These are phyloP conservation scores for Aurinia saxatilis DNA, from an alignment of 345 rosid genomes.

Conservation along the genomic window DNA sequence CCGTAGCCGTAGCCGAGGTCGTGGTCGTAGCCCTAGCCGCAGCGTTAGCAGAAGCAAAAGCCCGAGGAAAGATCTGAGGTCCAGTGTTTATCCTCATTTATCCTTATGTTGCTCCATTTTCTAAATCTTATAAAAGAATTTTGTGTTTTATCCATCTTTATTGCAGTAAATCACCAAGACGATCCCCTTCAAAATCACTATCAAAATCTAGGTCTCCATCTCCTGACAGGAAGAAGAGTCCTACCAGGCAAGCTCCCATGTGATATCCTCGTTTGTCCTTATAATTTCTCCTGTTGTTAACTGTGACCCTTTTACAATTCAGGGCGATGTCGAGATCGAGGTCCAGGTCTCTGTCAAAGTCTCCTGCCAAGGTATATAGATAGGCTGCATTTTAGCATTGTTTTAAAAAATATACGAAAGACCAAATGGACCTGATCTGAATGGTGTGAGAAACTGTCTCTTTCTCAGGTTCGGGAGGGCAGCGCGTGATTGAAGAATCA, in stretches of 20 bases:
- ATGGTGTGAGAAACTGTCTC: not conserved
- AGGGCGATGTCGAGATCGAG: slow-evolving; percentile 26
- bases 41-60: slow-evolving; percentile 64
- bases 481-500: slow-evolving; percentile 15
- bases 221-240: slow-evolving; percentile 39
- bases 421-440: not conserved
- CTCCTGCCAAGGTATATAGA: slow-evolving; percentile 43
- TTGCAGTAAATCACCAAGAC: slow-evolving; percentile 51
- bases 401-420: not conserved
- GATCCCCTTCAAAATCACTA: slow-evolving; percentile 46
- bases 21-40: slow-evolving; percentile 34
- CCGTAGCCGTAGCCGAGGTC: slow-evolving; percentile 39
- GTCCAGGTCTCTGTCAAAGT: slow-evolving; percentile 47
- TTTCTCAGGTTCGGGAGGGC: slow-evolving; percentile 19
- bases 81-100: not conserved
- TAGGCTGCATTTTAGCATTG: not conserved
- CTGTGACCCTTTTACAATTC: not conserved
- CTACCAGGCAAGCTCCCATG: slow-evolving; percentile 41
- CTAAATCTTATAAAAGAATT: not conserved
- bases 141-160: slow-evolving; percentile 1
- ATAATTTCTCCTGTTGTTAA: not conserved
- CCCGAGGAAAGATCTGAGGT: slow-evolving; percentile 53
- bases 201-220: slow-evolving; percentile 74
- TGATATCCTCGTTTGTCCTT: not conserved
- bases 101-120: not conserved